phyloP scores from a whole-genome alignment of 2,329 filamentous ascomycete species.

The Aspergillus arachidicola region DNA sequence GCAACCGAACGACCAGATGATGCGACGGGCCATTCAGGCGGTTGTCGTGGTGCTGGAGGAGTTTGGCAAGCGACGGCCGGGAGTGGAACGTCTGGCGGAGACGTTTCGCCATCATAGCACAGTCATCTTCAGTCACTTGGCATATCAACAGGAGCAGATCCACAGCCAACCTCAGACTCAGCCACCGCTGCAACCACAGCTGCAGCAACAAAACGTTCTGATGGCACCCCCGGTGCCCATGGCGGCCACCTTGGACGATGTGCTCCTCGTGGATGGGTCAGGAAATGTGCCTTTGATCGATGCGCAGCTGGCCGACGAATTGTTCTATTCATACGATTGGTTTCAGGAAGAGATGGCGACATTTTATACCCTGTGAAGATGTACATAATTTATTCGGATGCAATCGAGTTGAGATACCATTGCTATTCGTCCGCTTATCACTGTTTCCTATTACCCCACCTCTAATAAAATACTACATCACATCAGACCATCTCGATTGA shows the following conservation, averaged over 20 bases:
- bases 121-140: constrained; percentile 40
- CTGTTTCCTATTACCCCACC: neutral
- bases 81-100: constrained; percentile 39
- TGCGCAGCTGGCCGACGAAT: constrained; percentile 39
- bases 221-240: constrained; percentile 32
- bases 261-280: constrained; percentile 35
- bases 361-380: constrained; percentile 39
- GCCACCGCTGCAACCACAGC: constrained; percentile 12
- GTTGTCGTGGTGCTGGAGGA: constrained; percentile 41
- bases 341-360: constrained; percentile 44
- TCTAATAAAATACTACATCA: neutral
- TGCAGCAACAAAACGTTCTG: constrained; percentile 15
- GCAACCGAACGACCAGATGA: constrained; percentile 40
- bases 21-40: constrained; percentile 40
- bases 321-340: constrained; percentile 43
- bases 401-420: neutral
- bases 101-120: constrained; percentile 44
- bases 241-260: constrained; percentile 38
- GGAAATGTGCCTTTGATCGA: constrained; percentile 36
- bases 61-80: constrained; percentile 41
- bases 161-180: constrained; percentile 19
- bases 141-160: constrained; percentile 36
- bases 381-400: constrained; percentile 3
- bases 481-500: too few relatives aligned
- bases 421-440: neutral